phyloP scores from a whole-genome alignment of 2,329 filamentous ascomycete species.

The Metarhizium brunneum region DNA sequence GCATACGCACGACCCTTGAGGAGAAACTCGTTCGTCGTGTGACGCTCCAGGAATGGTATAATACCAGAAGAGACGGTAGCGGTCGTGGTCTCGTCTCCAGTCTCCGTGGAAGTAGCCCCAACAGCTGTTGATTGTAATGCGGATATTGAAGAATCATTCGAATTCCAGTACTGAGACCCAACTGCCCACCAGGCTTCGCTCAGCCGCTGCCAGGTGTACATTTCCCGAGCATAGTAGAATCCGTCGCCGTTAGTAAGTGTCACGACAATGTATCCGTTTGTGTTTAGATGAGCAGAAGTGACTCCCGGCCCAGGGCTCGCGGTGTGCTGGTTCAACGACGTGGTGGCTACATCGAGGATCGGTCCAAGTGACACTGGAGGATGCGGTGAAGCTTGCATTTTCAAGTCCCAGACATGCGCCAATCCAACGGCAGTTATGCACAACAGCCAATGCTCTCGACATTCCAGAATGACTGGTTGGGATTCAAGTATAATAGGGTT shows the following conservation, averaged over 20 bases:
- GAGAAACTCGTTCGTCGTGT: conserved; percentile 87
- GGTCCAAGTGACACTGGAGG: conserved; percentile 84
- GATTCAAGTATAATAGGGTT: conserved; percentile 83
- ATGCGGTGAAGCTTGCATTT: conserved; percentile 72
- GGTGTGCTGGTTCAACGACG: conserved; percentile 65
- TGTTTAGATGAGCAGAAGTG: conserved; percentile 86
- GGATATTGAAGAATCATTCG: conserved; percentile 80
- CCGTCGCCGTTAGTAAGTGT: conserved; percentile 92
- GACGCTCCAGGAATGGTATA: conserved; percentile 84
- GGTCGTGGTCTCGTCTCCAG: conserved; percentile 34
- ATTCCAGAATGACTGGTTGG: conserved; percentile 89
- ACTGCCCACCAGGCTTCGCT: conserved; percentile 98
- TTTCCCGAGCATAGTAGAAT: conserved; percentile 74
- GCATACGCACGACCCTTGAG: conserved; percentile 88
- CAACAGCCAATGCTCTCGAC: conserved; percentile 78
- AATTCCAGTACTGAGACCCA: conserved; percentile 98
- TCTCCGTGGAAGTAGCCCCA: conserved; percentile 42
- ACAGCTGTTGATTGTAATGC: conserved; percentile 66
- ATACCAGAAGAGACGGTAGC: conserved; percentile 75
- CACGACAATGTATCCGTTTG: conserved; percentile 76
- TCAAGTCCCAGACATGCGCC: conserved; percentile 90
- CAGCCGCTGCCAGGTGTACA: conserved; percentile 92
- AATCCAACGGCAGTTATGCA: conserved; percentile 83
- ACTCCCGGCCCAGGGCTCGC: conserved; percentile 73
- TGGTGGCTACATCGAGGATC: conserved; percentile 76